phyloP scores from a whole-genome alignment of 306 rosid genomes.

The Vachellia collinsii region DNA sequence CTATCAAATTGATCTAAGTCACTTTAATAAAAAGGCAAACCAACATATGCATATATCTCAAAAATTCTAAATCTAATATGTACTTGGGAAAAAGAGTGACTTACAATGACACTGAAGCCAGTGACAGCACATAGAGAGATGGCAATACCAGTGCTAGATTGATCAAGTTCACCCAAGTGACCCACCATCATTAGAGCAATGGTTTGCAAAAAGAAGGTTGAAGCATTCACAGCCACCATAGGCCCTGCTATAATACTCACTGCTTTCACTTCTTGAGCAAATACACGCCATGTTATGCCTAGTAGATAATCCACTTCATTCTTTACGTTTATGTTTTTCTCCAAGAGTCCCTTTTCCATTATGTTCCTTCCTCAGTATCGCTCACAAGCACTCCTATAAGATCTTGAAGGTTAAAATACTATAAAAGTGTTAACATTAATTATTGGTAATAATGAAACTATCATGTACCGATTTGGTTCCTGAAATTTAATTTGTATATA shows the following conservation, averaged over 20 bases:
- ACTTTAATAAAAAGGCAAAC: too few species aligned
- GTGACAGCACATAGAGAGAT: constrained; percentile 57
- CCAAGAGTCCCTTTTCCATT: neutral
- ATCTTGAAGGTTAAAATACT: too few species aligned
- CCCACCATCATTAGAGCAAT: constrained; percentile 63
- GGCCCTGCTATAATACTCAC: constrained; percentile 55
- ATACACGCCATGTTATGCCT: neutral
- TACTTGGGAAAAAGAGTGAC: constrained; percentile 12
- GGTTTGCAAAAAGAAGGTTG: constrained; percentile 56
- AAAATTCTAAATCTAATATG: too few species aligned
- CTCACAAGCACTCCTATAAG: neutral
- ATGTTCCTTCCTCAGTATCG: neutral
- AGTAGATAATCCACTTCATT: neutral
- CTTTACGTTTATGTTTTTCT: neutral
- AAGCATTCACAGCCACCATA: constrained; percentile 54
- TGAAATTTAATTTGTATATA: too few species aligned
- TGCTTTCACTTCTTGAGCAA: constrained; percentile 30
- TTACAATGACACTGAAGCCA: constrained; percentile 63
- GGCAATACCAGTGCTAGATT: constrained; percentile 67
- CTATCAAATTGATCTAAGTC: too few species aligned
- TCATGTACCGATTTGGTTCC: too few species aligned
- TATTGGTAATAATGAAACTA: too few species aligned
- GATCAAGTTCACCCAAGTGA: constrained; percentile 64
- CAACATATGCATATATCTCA: too few species aligned
- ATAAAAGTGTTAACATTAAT: too few species aligned